These are phyloP conservation scores for Leccinellum albellum DNA, from an alignment of 768 basidiomycete species.

Conservation along the genomic window DNA sequence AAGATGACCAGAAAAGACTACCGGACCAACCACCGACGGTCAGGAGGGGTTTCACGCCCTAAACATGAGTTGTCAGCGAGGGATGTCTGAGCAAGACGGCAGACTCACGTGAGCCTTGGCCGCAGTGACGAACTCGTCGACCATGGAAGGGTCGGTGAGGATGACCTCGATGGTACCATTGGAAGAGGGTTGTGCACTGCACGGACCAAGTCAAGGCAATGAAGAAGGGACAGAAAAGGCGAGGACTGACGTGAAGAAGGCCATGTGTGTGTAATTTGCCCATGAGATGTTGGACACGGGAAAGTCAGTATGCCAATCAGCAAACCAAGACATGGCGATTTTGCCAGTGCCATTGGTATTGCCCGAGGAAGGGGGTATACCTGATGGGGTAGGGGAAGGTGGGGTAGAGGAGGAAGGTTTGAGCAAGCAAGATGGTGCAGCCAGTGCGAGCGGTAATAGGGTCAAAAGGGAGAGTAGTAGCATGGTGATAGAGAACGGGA, in stretches of 20 bases:
- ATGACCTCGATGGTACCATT: slow-evolving; percentile 11
- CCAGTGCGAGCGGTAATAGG: slow-evolving; percentile 24
- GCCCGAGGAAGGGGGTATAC: slow-evolving; percentile 8
- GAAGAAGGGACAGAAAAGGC: neutral
- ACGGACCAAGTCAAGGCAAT: neutral
- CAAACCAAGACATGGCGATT: slow-evolving; percentile 64
- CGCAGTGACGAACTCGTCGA: slow-evolving; percentile 21
- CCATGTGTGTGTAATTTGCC: slow-evolving; percentile 62
- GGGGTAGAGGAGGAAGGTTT: slow-evolving; percentile 6
- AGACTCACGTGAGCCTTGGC: slow-evolving; percentile 26
- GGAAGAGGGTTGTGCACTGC: slow-evolving; percentile 24
- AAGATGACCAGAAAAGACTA: slow-evolving; percentile 56
- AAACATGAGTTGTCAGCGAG: neutral
- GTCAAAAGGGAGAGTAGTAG: slow-evolving; percentile 22
- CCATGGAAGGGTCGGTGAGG: slow-evolving; percentile 1
- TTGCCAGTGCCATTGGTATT: slow-evolving; percentile 23
- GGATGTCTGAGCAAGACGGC: no score
- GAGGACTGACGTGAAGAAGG: slow-evolving; percentile 53
- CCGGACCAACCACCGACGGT: slow-evolving; percentile 71
- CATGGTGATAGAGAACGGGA: slow-evolving; percentile 15
- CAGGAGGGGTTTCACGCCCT: slow-evolving; percentile 56
- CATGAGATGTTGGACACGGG: slow-evolving; percentile 56
- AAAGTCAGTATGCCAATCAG: slow-evolving; percentile 57
- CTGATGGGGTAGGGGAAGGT: neutral
- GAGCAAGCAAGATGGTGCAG: slow-evolving; percentile 28